These are phyloP conservation scores for Scheffersomyces lignicola DNA, from an alignment of 1,139 yeast species.

Conservation along the genomic window DNA sequence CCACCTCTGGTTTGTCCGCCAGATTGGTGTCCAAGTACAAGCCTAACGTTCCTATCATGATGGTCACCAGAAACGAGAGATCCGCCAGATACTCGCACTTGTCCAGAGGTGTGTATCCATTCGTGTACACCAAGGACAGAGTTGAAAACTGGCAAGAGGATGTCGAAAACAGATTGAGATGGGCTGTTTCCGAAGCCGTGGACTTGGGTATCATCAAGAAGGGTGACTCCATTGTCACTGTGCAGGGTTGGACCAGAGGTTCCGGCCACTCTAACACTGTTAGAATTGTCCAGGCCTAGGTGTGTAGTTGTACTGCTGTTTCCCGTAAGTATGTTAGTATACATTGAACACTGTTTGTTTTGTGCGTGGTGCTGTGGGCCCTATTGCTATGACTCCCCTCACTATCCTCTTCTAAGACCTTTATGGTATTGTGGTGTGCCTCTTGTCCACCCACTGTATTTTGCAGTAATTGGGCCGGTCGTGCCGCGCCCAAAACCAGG, in stretches of 20 bases:
- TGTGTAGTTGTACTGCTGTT: too few species aligned
- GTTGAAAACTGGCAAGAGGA: constrained; percentile 93
- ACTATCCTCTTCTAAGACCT: too few species aligned
- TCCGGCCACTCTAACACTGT: constrained; percentile 98
- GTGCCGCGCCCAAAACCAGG: too few species aligned
- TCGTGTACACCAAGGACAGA: constrained; percentile 68
- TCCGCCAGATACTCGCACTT: constrained; percentile 95
- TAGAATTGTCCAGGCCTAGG: constrained; percentile 62
- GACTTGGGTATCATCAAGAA: constrained; percentile 79
- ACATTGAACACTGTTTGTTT: too few species aligned
- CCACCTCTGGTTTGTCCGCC: constrained; percentile 93
- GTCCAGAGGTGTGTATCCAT: constrained; percentile 98
- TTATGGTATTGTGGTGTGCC: too few species aligned
- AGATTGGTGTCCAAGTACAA: constrained; percentile 96
- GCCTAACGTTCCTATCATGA: constrained; percentile 95
- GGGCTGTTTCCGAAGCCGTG: constrained; percentile 91
- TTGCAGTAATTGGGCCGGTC: too few species aligned
- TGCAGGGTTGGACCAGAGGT: constrained; percentile 99
- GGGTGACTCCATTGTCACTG: constrained; percentile 91
- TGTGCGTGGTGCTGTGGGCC: too few species aligned
- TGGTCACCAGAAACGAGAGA: constrained; percentile 94
- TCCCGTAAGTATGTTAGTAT: too few species aligned
- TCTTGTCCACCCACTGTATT: too few species aligned
- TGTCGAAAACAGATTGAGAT: constrained; percentile 91
- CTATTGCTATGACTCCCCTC: too few species aligned